These are phyloP conservation scores for Penicillium daleae DNA, from an alignment of 495 filamentous ascomycete genomes.

Conservation along the genomic window DNA sequence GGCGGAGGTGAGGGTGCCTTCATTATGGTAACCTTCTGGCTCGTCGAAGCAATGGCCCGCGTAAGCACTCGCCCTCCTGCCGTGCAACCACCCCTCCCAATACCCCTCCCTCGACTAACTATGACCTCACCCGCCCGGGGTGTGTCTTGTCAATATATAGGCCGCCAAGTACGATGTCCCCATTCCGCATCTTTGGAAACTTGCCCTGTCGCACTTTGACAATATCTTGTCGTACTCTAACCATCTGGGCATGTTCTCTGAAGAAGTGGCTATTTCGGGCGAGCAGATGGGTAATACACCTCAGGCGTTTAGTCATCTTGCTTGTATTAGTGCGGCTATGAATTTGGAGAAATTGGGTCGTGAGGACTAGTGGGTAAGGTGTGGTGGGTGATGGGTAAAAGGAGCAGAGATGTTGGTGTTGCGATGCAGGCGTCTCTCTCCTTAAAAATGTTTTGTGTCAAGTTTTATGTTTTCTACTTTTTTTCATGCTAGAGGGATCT, in stretches of 20 bases:
- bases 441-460: slow-evolving; percentile 4
- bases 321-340: slow-evolving; percentile 72
- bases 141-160: slow-evolving; percentile 14
- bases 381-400: neutral
- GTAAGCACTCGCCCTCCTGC: slow-evolving; percentile 34
- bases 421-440: neutral
- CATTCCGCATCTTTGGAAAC: slow-evolving; percentile 62
- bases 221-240: slow-evolving; percentile 74
- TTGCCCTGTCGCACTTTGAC: slow-evolving; percentile 70
- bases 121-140: neutral
- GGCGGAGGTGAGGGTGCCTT: slow-evolving; percentile 76
- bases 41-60: slow-evolving; percentile 74
- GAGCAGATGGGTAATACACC: slow-evolving; percentile 77
- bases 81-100: neutral
- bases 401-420: neutral
- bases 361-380: neutral
- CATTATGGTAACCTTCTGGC: slow-evolving; percentile 79
- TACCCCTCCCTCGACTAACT: neutral
- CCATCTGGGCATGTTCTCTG: slow-evolving; percentile 74
- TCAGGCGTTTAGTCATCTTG: slow-evolving; percentile 74
- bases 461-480: too few relatives aligned
- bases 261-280: slow-evolving; percentile 70
- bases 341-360: slow-evolving; percentile 57
- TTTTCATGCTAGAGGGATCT: too few relatives aligned
- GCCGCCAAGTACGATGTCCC: slow-evolving; percentile 55